These are phyloP conservation scores for Aaosphaeria pasadenensis DNA, from an alignment of 2,329 filamentous ascomycete genomes.

Conservation along the genomic window DNA sequence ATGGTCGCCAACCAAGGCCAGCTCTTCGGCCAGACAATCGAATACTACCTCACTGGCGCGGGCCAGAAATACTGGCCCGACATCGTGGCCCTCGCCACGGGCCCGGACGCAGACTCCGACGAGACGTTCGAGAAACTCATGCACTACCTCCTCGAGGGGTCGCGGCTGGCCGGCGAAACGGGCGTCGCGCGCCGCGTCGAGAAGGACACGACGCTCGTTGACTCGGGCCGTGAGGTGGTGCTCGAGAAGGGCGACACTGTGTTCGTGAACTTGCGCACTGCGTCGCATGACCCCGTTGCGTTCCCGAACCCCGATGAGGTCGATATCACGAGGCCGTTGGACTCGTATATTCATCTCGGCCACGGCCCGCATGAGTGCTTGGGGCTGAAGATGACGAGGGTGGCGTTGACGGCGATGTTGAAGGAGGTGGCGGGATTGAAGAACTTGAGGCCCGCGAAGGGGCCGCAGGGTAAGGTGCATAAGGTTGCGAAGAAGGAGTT, in stretches of 20 bases:
- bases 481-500: conserved; percentile 37
- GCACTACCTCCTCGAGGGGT: conserved; percentile 50
- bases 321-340: conserved; percentile 37
- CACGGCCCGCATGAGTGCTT: conserved; percentile 44
- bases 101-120: conserved; percentile 36
- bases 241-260: conserved; percentile 39
- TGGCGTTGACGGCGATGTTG: conserved; percentile 46
- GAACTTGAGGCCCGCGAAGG: conserved; percentile 37
- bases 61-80: conserved; percentile 47
- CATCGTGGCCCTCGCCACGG: conserved; percentile 46
- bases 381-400: conserved; percentile 41
- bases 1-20: conserved; percentile 56
- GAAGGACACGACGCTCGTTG: conserved; percentile 29
- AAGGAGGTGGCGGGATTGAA: conserved; percentile 42
- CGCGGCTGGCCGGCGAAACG: conserved; percentile 43
- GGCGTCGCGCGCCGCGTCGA: conserved; percentile 39
- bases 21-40: conserved; percentile 56
- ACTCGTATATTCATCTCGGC: conserved; percentile 45
- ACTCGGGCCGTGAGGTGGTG: conserved; percentile 24
- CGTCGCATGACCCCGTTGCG: conserved; percentile 37
- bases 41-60: conserved; percentile 53
- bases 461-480: conserved; percentile 40
- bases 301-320: conserved; percentile 43
- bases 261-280: conserved; percentile 44
- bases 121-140: conserved; percentile 47